Evolutionary conservation across 225 moss, liverwort and hornwort genomes (phyloP).

Genomic region (Physcomitrium patens): DNA sequence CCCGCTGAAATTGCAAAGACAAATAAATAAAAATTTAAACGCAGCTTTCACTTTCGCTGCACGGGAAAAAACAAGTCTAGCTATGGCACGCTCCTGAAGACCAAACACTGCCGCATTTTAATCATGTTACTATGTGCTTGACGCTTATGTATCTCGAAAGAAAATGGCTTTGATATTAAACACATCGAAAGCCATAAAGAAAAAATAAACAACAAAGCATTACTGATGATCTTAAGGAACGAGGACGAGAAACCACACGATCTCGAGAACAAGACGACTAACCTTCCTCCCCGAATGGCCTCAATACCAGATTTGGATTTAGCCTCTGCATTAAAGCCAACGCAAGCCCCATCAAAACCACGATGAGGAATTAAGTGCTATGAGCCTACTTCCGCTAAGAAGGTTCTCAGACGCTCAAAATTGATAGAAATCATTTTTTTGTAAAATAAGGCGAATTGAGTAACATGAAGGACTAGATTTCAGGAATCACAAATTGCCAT

Average conservation of each 20-base stretch:
- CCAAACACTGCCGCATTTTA: conserved; percentile 2
- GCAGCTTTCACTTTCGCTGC: not conserved
- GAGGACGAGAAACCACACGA: not conserved
- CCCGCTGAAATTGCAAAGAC: not conserved
- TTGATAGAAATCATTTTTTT: not conserved
- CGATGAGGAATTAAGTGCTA: not conserved
- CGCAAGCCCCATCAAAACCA: conserved; percentile 19
- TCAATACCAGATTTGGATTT: conserved; percentile 78
- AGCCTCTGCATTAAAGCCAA: conserved; percentile 58
- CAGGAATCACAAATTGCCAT: not conserved
- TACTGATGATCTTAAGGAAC: not conserved
- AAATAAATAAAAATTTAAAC: not conserved
- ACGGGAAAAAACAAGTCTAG: not conserved
- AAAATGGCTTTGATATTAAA: not conserved
- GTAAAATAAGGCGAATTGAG: not conserved
- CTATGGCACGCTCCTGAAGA: not conserved
- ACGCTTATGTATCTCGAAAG: conserved; percentile 4
- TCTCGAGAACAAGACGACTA: conserved; percentile 26
- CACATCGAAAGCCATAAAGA: not conserved
- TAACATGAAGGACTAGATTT: conserved; percentile 5
- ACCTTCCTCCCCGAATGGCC: conserved; percentile 96
- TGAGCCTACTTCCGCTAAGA: not conserved
- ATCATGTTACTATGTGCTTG: conserved; percentile 2
- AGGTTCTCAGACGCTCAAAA: conserved; percentile 14
- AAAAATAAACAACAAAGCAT: not conserved